A percentile compares a stretch with the other conserved stretches of the same genome.
These are phyloP conservation scores for Mucor piriformis DNA, from an alignment of 371 early-diverging fungal species.

Conservation along the genomic window DNA sequence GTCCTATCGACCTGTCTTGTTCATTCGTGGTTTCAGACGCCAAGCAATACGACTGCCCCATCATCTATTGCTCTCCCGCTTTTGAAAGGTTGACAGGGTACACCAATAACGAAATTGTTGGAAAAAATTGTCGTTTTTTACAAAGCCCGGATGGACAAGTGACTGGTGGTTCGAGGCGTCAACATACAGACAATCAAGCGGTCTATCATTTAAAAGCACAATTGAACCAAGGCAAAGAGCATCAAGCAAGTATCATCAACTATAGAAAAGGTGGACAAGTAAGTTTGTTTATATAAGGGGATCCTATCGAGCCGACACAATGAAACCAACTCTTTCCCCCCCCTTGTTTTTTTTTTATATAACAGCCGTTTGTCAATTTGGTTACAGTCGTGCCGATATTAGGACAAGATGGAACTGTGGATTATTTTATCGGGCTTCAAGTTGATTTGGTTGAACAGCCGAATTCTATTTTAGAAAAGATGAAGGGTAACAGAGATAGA, in stretches of 20 bases:
- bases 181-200: conserved; percentile 58
- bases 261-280: conserved; percentile 64
- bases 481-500: conserved; percentile 30
- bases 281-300: no score
- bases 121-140: conserved; percentile 71
- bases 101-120: conserved; percentile 51
- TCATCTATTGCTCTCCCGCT: conserved; percentile 62
- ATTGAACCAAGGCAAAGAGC: conserved; percentile 50
- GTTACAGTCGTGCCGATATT: conserved; percentile 67
- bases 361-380: conserved; percentile 68
- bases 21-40: conserved; percentile 59
- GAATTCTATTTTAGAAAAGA: conserved; percentile 57
- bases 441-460: conserved; percentile 68
- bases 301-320: no score
- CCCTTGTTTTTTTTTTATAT: no score
- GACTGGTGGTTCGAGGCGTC: conserved; percentile 45
- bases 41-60: conserved; percentile 42
- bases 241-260: conserved; percentile 67
- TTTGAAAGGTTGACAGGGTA: conserved; percentile 69
- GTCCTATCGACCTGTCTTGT: conserved; percentile 64
- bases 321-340: no score
- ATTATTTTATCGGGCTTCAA: conserved; percentile 69
- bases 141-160: conserved; percentile 60
- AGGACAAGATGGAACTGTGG: conserved; percentile 33
- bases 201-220: conserved; percentile 55